Conservation (phyloP, 2,329 filamentous ascomycete species). For the Colletotrichum falcatum region DNA sequence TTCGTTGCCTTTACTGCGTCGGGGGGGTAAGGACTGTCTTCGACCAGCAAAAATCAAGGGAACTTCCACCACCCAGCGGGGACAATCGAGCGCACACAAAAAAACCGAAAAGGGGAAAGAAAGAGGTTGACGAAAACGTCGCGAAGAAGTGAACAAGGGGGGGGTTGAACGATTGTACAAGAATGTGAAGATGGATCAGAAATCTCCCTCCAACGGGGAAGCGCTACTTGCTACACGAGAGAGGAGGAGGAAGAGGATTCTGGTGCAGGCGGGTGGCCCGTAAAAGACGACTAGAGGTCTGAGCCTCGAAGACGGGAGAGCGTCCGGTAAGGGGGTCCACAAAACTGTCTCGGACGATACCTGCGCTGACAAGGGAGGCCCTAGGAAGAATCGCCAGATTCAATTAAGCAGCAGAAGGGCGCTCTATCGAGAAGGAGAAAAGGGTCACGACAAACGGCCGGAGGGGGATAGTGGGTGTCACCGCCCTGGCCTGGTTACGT, state of each 20-base stretch:
- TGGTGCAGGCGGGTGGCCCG: background rate
- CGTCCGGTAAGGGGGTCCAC: constrained; percentile 29
- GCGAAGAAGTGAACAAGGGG: constrained; percentile 25
- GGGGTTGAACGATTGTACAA: constrained; percentile 35
- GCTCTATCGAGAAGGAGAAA: constrained; percentile 29
- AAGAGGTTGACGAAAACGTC: constrained; percentile 38
- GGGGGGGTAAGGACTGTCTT: constrained; percentile 41
- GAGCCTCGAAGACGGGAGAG: constrained; percentile 32
- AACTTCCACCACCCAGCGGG: constrained; percentile 40
- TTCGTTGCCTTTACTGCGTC: constrained; percentile 27
- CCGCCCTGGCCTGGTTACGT: constrained; percentile 1
- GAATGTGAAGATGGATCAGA: constrained; percentile 32
- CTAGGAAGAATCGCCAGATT: constrained; percentile 34
- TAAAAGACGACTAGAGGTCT: constrained; percentile 12
- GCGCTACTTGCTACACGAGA: constrained; percentile 10
- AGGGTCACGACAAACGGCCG: background rate
- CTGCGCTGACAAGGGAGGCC: constrained; percentile 35
- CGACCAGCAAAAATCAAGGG: constrained; percentile 39
- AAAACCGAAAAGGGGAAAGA: constrained; percentile 15
- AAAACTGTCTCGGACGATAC: constrained; percentile 39
- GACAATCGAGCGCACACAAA: constrained; percentile 31
- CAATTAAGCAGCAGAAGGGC: constrained; percentile 24
- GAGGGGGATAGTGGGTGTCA: background rate
- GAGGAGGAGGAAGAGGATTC: constrained; percentile 7
- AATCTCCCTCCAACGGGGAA: constrained; percentile 21